Percentiles rank a stretch among this genome's conserved stretches.
phyloP scores from a whole-genome alignment of 371 early-diverging fungal genomes.

The Blyttiomyces sp. region DNA sequence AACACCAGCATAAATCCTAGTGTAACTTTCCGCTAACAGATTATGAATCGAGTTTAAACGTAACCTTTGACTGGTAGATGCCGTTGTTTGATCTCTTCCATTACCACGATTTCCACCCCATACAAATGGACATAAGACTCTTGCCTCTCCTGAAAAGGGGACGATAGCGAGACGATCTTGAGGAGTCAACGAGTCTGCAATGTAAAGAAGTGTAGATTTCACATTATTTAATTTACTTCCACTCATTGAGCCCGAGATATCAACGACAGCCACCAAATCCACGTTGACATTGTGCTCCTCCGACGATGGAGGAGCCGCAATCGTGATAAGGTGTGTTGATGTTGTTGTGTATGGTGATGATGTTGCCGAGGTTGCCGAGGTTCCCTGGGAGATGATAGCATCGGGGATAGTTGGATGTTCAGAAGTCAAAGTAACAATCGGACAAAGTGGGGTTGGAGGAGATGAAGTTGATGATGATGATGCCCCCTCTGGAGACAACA shows the following conservation, averaged over 20 bases:
- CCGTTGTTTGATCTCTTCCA: no score
- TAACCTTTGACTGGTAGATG: no score
- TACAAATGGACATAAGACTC: conserved; percentile 2
- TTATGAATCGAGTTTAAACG: not conserved
- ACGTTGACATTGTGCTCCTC: not conserved
- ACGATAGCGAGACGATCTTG: conserved; percentile 17
- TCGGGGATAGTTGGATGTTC: not conserved
- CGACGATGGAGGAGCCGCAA: not conserved
- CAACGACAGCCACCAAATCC: conserved; percentile 20
- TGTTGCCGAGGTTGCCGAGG: not conserved
- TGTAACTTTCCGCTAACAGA: conserved; percentile 3
- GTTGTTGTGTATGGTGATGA: conserved; percentile 1
- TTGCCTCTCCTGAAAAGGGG: conserved; percentile 3
- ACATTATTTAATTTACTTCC: conserved; percentile 8
- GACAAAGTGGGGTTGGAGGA: not conserved
- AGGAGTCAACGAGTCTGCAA: not conserved
- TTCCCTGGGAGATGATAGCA: not conserved
- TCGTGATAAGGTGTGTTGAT: not conserved
- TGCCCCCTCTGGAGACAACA: not conserved
- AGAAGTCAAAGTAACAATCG: not conserved
- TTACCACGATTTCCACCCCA: not conserved
- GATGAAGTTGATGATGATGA: not conserved
- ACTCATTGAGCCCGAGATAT: conserved; percentile 17
- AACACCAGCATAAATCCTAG: conserved; percentile 1
- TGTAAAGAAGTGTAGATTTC: conserved; percentile 10